phyloP scores from a whole-genome alignment of 495 filamentous ascomycete species.

The Aspergillus ostianus region DNA sequence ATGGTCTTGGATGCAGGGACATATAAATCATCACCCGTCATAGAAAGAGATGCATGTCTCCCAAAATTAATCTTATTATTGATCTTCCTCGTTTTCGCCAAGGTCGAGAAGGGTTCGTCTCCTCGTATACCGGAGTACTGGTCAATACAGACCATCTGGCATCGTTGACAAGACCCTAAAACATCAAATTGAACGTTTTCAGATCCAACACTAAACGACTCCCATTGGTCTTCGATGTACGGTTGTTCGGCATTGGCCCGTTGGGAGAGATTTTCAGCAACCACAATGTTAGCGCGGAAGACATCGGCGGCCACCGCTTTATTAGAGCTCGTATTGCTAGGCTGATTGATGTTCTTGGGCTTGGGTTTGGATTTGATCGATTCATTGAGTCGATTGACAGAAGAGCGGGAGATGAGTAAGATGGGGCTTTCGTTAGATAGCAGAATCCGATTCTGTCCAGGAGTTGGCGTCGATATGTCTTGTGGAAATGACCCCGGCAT shows the following conservation, averaged over 20 bases:
- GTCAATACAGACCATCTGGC: slow-evolving; percentile 94
- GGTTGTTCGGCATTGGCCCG: slow-evolving; percentile 46
- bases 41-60: slow-evolving; percentile 58
- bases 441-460: slow-evolving; percentile 53
- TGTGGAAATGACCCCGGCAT: slow-evolving; percentile 60
- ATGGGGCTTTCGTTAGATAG: slow-evolving; percentile 93
- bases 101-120: slow-evolving; percentile 83
- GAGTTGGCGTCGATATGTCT: slow-evolving; percentile 44
- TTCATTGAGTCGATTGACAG: slow-evolving; percentile 72
- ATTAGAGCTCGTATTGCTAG: slow-evolving; percentile 7
- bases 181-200: slow-evolving; percentile 56
- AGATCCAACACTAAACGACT: slow-evolving; percentile 35
- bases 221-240: slow-evolving; percentile 55
- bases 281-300: slow-evolving; percentile 81
- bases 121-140: slow-evolving; percentile 74
- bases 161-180: slow-evolving; percentile 79
- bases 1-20: slow-evolving; percentile 25
- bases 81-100: slow-evolving; percentile 79
- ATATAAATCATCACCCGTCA: slow-evolving; percentile 18
- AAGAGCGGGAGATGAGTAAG: slow-evolving; percentile 75
- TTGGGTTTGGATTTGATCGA: slow-evolving; percentile 53
- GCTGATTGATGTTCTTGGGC: slow-evolving; percentile 25
- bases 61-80: slow-evolving; percentile 86
- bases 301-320: slow-evolving; percentile 66
- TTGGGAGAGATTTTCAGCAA: slow-evolving; percentile 52